These are phyloP conservation scores for Solanum hybrid DNA, from an alignment of 305 asterid genomes.

Conservation along the genomic window DNA sequence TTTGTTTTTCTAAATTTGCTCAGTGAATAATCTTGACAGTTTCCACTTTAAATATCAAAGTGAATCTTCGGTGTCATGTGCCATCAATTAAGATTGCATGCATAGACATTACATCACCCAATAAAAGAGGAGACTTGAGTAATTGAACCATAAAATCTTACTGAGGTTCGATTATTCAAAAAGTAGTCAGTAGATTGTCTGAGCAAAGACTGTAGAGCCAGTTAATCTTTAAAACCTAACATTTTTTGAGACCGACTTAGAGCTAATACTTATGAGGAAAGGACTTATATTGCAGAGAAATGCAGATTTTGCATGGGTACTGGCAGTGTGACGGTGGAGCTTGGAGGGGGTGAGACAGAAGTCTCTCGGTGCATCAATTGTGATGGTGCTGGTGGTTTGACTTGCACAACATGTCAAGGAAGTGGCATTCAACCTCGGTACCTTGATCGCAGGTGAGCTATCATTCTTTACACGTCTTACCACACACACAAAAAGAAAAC, in stretches of 20 bases:
- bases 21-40: background rate
- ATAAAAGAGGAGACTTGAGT: too few relatives aligned
- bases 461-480: background rate
- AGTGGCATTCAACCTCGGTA: constrained; percentile 95
- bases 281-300: constrained; percentile 39
- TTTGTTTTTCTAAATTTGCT: too few relatives aligned
- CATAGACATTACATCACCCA: too few relatives aligned
- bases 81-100: background rate
- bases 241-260: background rate
- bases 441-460: constrained; percentile 82
- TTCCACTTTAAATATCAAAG: background rate
- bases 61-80: too few relatives aligned
- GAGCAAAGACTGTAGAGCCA: background rate
- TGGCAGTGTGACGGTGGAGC: constrained; percentile 70
- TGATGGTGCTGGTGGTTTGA: constrained; percentile 69
- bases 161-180: background rate
- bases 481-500: too few relatives aligned
- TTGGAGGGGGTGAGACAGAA: constrained; percentile 76
- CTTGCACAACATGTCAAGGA: constrained; percentile 98
- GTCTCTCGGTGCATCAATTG: constrained; percentile 83
- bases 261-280: background rate
- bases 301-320: constrained; percentile 84
- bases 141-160: too few relatives aligned
- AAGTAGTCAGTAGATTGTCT: background rate
- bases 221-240: background rate